These are phyloP conservation scores for Chalciporus piperatus DNA, from an alignment of 768 basidiomycete species.

Conservation along the genomic window DNA sequence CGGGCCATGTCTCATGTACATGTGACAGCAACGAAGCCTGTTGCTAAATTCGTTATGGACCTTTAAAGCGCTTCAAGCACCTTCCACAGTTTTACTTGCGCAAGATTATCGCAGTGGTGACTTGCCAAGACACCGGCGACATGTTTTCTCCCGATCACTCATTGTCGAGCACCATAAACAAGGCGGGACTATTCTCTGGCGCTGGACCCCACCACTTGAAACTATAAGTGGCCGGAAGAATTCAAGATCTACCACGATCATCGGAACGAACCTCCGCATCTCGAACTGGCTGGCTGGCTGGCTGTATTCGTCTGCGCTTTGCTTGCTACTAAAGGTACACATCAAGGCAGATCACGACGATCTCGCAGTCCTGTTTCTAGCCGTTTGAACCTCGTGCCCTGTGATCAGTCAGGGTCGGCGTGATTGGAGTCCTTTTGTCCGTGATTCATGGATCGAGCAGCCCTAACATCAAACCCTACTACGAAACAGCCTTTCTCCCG, in stretches of 20 bases:
- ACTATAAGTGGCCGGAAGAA: constrained; percentile 14
- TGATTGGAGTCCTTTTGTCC: neutral
- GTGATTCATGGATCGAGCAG: constrained; percentile 6
- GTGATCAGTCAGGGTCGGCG: neutral
- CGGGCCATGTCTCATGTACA: constrained; percentile 1
- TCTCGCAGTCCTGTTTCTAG: constrained; percentile 1
- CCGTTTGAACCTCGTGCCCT: constrained; percentile 9
- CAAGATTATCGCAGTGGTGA: constrained; percentile 18
- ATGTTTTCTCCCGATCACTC: neutral
- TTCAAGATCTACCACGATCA: constrained; percentile 7
- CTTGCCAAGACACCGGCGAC: constrained; percentile 20
- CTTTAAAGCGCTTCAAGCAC: neutral
- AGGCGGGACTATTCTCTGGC: constrained; percentile 10
- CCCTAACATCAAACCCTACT: neutral
- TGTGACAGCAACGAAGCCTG: constrained; percentile 1
- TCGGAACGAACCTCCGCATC: constrained; percentile 4
- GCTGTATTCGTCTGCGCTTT: constrained; percentile 1
- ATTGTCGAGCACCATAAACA: constrained; percentile 6
- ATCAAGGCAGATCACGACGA: neutral
- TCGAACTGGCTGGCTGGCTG: neutral
- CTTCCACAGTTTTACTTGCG: constrained; percentile 1
- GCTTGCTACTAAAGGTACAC: neutral
- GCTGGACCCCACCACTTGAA: neutral
- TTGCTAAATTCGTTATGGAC: constrained; percentile 15
- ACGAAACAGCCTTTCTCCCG: neutral